Base-by-base conservation (phyloP, 768 basidiomycete species). In the Cubamyces lactineus region DNA sequence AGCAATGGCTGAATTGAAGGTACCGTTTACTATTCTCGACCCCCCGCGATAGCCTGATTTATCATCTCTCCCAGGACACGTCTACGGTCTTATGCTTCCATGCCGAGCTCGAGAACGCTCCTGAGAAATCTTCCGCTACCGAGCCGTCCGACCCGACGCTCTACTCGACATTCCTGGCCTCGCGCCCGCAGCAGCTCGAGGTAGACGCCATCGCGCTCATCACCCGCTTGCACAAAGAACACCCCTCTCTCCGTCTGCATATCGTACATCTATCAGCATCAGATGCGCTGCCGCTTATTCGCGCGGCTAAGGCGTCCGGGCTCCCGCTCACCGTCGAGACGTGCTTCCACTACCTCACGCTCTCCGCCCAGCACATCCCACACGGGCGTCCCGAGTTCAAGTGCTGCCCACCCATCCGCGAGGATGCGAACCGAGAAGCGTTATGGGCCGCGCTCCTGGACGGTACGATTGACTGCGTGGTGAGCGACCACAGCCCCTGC, bases 401-500 rank as follows among this genome's bases (percentile, higher is more conserved):
- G 73, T 99, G 96, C 71, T 97, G 94, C 72, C 96, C 96, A 3
- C 97, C 96, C 5, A 91, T 99, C 63, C 85, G 96, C 47, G 84
- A 86, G 42, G 76, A 78, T 11, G 73, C 72, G 3, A 99, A 98
- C 73, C 80, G 88, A 57, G 86, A 92, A 49, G 72, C 76, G 42
- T 78, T 98, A 3, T 95, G 94, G 93, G 82, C 83, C 17, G 96
- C 92, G 1, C 76, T 98, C 59, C 74, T 82, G 55, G 89, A 89
- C 48, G 95, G 92, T 2, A 79, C 86, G 43, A 94, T 99, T 67
- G 93, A 97, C 75, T 95, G 84, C 70, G 87, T 98, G 55, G 95
- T 98, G 7, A 96, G 94, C 55, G 96, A 99, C 76, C 96, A 99
- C 72, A 95, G 92, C 65, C 96, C 96, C 16, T 98, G 96, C 74